These are phyloP conservation scores for Candida ortonii DNA, from an alignment of 805 yeast species.

Conservation along the genomic window DNA sequence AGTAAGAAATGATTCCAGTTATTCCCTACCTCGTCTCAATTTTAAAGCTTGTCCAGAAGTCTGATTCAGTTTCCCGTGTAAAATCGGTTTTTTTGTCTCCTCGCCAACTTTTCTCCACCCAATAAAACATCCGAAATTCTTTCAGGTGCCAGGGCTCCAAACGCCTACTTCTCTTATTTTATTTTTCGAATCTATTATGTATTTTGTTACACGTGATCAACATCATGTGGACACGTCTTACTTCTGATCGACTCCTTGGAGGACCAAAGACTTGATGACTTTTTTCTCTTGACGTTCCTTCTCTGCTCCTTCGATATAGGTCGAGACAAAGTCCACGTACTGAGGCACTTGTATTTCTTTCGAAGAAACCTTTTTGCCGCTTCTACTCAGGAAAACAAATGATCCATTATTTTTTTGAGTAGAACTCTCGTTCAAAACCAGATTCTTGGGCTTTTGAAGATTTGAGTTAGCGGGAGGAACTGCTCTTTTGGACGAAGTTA, in stretches of 20 bases:
- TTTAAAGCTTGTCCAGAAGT: no score
- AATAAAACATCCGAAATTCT: slow-evolving; percentile 12
- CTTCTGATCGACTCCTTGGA: slow-evolving; percentile 32
- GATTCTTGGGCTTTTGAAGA: slow-evolving; percentile 14
- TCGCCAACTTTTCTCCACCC: slow-evolving; percentile 12
- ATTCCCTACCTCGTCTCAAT: no score
- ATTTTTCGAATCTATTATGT: no score
- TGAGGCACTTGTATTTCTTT: slow-evolving; percentile 51
- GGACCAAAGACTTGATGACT: slow-evolving; percentile 53
- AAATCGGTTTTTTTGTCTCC: no score
- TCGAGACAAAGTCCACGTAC: slow-evolving; percentile 51
- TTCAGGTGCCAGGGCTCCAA: slow-evolving; percentile 7
- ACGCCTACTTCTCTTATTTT: slow-evolving; percentile 3
- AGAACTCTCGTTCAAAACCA: slow-evolving; percentile 28
- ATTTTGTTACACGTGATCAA: slow-evolving; percentile 1
- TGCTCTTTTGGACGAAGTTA: slow-evolving; percentile 30
- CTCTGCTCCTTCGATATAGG: slow-evolving; percentile 48
- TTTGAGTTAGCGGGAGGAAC: slow-evolving; percentile 21
- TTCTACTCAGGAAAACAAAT: slow-evolving; percentile 55
- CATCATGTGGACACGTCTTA: neutral
- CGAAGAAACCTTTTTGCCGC: slow-evolving; percentile 46
- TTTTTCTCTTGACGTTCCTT: slow-evolving; percentile 52
- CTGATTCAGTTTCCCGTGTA: no score
- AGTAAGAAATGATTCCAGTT: no score
- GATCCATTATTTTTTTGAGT: slow-evolving; percentile 3